These are phyloP conservation scores for Populus tremula DNA, from an alignment of 345 rosid genomes.

Conservation along the genomic window DNA sequence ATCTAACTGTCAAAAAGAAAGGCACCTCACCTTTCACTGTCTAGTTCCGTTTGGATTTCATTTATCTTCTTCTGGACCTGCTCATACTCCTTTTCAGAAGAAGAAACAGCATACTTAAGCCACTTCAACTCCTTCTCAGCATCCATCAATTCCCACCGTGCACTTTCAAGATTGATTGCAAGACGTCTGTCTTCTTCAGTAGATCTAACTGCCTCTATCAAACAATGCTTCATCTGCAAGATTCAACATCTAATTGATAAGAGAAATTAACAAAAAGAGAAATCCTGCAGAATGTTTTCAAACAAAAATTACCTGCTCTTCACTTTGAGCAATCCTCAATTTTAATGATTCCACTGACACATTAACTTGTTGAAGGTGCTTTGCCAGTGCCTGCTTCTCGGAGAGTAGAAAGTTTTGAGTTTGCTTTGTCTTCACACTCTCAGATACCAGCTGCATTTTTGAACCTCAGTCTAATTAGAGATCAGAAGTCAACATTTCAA, in stretches of 20 bases:
- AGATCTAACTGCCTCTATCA: conserved; percentile 57
- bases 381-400: conserved; percentile 69
- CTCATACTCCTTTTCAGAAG: conserved; percentile 80
- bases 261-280: not conserved
- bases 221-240: conserved; percentile 68
- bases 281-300: not conserved
- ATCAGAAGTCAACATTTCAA: not conserved
- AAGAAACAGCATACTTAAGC: conserved; percentile 66
- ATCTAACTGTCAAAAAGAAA: conserved; percentile 3
- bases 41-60: conserved; percentile 52
- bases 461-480: not conserved
- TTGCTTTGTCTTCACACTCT: conserved; percentile 89
- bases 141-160: conserved; percentile 74
- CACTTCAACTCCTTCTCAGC: conserved; percentile 85
- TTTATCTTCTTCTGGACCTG: conserved; percentile 58
- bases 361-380: conserved; percentile 72
- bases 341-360: conserved; percentile 56
- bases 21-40: conserved; percentile 56
- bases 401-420: conserved; percentile 59
- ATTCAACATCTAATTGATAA: conserved; percentile 9
- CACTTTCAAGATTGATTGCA: conserved; percentile 54
- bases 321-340: conserved; percentile 57
- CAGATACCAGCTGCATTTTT: conserved; percentile 83
- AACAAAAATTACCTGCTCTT: conserved; percentile 64
- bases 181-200: conserved; percentile 76